A percentile compares a stretch with the other conserved stretches of the same genome.
These are phyloP conservation scores for Dactylellina sp. DNA, from an alignment of 2,329 filamentous ascomycete genomes.

Conservation along the genomic window DNA sequence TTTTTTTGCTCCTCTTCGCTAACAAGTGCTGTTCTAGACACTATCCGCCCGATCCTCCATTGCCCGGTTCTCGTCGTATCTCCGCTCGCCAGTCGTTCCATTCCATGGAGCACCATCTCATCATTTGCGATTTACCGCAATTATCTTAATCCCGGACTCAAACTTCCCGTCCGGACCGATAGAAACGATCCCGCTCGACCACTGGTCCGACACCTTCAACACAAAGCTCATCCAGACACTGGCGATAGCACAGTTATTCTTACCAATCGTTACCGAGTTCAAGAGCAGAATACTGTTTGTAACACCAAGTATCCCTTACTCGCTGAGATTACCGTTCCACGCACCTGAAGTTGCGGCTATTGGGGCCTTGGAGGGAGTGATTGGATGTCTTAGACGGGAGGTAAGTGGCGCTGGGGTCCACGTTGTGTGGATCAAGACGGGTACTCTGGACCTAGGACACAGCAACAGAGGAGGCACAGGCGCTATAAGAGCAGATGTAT, in stretches of 20 bases:
- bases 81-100: constrained; percentile 79
- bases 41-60: constrained; percentile 76
- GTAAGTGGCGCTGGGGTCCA: constrained; percentile 79
- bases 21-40: constrained; percentile 67
- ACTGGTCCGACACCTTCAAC: constrained; percentile 90
- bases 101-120: constrained; percentile 81
- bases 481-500: constrained; percentile 66
- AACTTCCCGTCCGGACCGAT: constrained; percentile 86
- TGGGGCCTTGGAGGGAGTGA: constrained; percentile 82
- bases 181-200: constrained; percentile 83
- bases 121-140: constrained; percentile 78
- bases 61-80: constrained; percentile 76
- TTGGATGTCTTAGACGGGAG: constrained; percentile 70
- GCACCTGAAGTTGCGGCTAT: constrained; percentile 87
- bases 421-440: constrained; percentile 88
- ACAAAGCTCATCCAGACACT: constrained; percentile 91
- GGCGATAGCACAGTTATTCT: constrained; percentile 85
- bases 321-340: constrained; percentile 82
- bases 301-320: constrained; percentile 83
- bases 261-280: constrained; percentile 77
- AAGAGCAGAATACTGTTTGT: constrained; percentile 78
- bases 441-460: constrained; percentile 83
- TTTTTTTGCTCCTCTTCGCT: constrained; percentile 35
- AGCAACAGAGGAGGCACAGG: constrained; percentile 62
- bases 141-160: constrained; percentile 84